Conservation (phyloP, 441 rosid genomes). For the Viola pubescens region DNA sequence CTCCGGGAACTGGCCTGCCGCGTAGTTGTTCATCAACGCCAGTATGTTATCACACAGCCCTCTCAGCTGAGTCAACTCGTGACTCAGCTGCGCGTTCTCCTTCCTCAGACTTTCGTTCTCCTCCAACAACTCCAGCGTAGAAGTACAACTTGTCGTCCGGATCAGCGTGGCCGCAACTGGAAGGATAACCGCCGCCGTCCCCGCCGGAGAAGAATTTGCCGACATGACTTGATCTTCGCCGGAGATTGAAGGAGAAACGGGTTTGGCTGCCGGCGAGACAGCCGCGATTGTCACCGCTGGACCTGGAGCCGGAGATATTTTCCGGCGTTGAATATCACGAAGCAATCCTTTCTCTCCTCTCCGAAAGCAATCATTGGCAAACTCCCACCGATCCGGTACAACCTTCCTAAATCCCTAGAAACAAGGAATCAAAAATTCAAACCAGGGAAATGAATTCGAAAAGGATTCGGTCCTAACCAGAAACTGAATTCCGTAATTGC, state of each 20-base stretch:
- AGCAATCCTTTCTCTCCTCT: conserved; percentile 69
- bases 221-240: conserved; percentile 80
- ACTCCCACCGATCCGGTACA: conserved; percentile 94
- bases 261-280: conserved; percentile 25
- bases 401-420: conserved; percentile 73
- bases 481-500: too few relatives aligned
- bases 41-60: conserved; percentile 58
- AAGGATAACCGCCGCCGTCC: conserved; percentile 9
- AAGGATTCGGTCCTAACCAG: too few relatives aligned
- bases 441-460: neutral
- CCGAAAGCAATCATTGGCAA: conserved; percentile 64
- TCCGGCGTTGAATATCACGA: conserved; percentile 78
- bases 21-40: conserved; percentile 50
- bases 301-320: conserved; percentile 31
- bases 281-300: conserved; percentile 31
- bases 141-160: conserved; percentile 57
- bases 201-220: conserved; percentile 49
- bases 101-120: conserved; percentile 76
- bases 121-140: conserved; percentile 60
- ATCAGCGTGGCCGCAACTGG: conserved; percentile 14
- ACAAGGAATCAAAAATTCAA: neutral
- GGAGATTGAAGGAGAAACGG: conserved; percentile 65
- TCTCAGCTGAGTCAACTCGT: conserved; percentile 53
- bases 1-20: conserved; percentile 32
- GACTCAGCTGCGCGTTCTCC: conserved; percentile 55